Base-by-base conservation (phyloP, 306 rosid species). In the Vigna reflexopilosa region DNA sequence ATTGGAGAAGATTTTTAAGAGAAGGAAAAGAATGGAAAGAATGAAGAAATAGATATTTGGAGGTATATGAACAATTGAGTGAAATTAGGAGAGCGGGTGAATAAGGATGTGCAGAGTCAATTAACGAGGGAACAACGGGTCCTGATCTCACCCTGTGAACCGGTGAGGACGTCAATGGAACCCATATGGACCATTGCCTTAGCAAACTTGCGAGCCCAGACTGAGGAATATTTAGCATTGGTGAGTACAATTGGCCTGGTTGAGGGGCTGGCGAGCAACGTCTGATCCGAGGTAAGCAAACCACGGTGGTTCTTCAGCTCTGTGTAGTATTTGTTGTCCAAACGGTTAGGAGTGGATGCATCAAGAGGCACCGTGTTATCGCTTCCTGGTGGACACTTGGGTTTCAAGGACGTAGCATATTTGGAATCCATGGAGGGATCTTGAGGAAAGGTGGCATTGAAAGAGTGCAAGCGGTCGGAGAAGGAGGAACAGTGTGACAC, bases 121-220 rank as follows among this genome's bases (percentile, higher is more conserved):
- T 82, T 79, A 5, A 83, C 80, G 1, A 66, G 12, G 38, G 56
- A 10, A 20, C 86, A 85, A 0, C 12, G 55, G 10, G 20, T 83
- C 49, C 89, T 82, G 51, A 83, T 76, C 80, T 86, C 86, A 0
- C 86, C 86, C 34, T 76, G 24, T 5, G 77, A 57, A 4, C 85
- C 85, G 0, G 86, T 86, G 2, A 83, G 47, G 44, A 83, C 89
- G 0, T 83, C 67, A 1, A 86, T 71, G 8, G 86, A 75, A 34
- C 89, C 89, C 89, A 86, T 86, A 1, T 68, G 82, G 36, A 82
- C 80, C 89, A 86, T 86, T 34, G 89, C 89, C 28, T 71, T 67
- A 0, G 83, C 84, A 72, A 79, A 86, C 75, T 82, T 86, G 1
- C 16, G 4, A 9, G 82, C 45, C 86, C 89, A 86, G 0, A 6